phyloP scores from a whole-genome alignment of 2,329 filamentous ascomycete species.

The Aspergillus tanneri region DNA sequence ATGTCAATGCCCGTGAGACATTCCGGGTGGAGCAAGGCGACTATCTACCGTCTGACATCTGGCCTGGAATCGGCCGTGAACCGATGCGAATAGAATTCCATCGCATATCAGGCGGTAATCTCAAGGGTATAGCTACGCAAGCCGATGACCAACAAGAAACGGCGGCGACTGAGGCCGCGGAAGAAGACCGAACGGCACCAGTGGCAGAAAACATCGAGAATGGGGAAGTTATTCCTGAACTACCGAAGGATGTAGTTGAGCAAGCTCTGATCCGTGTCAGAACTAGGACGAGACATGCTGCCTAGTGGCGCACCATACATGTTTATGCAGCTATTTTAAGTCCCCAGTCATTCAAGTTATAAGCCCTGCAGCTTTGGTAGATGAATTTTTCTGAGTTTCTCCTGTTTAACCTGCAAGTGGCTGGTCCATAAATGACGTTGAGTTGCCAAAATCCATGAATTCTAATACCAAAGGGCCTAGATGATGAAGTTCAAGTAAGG shows the following conservation, averaged over 20 bases:
- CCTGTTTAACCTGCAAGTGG: no score
- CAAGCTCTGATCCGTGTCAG: constrained; percentile 44
- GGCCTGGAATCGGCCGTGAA: constrained; percentile 68
- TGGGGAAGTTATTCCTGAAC: constrained; percentile 42
- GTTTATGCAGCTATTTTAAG: neutral
- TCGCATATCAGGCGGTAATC: constrained; percentile 36
- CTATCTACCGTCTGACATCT: constrained; percentile 82
- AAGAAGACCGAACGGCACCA: constrained; percentile 8
- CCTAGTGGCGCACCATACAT: constrained; percentile 6
- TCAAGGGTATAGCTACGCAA: constrained; percentile 25
- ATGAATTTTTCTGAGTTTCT: no score
- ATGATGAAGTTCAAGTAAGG: constrained; percentile 38
- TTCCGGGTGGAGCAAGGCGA: constrained; percentile 84
- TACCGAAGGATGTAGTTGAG: constrained; percentile 45
- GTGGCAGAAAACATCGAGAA: constrained; percentile 19
- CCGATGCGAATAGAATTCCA: constrained; percentile 50
- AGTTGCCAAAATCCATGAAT: neutral
- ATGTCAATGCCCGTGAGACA: constrained; percentile 69
- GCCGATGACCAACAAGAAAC: constrained; percentile 10
- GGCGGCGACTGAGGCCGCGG: constrained; percentile 7
- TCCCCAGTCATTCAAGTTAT: no score
- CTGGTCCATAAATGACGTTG: neutral
- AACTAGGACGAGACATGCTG: constrained; percentile 25
- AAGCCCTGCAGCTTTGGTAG: no score
- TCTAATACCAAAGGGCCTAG: constrained; percentile 18